phyloP scores from a whole-genome alignment of 345 rosid genomes.

The Isatis tinctoria region DNA sequence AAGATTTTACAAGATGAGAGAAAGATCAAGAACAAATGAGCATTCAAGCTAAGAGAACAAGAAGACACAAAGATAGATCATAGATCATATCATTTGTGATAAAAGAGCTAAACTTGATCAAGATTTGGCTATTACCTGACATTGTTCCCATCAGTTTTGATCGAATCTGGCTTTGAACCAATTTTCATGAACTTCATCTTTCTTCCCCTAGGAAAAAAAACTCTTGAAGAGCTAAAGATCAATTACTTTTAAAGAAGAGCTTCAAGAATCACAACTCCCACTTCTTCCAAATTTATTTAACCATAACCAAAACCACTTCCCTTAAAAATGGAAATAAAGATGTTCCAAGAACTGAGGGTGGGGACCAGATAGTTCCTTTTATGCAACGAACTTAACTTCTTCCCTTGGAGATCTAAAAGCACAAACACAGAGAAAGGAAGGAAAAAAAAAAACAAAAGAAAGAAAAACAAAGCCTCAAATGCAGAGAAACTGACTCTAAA shows the following conservation, averaged over 20 bases:
- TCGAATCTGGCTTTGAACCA: constrained; percentile 76
- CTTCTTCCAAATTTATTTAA: constrained; percentile 2
- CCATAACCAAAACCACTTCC: constrained; percentile 18
- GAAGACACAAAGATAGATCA: not conserved
- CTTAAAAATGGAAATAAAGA: constrained; percentile 37
- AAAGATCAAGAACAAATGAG: not conserved
- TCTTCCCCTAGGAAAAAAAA: constrained; percentile 4
- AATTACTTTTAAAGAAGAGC: not conserved
- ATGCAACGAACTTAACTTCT: constrained; percentile 40
- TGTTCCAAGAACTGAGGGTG: constrained; percentile 42
- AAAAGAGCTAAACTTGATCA: not conserved
- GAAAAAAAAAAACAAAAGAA: constrained; percentile 3
- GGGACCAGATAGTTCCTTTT: constrained; percentile 52
- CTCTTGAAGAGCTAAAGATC: constrained; percentile 15
- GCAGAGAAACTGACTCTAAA: constrained; percentile 31
- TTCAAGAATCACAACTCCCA: constrained; percentile 23
- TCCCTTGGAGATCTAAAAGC: constrained; percentile 44
- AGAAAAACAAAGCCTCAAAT: constrained; percentile 24
- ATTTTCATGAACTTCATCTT: constrained; percentile 95
- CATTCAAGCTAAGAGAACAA: not conserved
- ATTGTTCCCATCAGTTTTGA: constrained; percentile 46
- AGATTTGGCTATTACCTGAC: constrained; percentile 26
- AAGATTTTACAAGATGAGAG: not conserved
- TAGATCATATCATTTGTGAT: too few species aligned
- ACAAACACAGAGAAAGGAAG: constrained; percentile 42